Conservation (phyloP, 2,329 filamentous ascomycete species). For the Claviceps maximensis region DNA sequence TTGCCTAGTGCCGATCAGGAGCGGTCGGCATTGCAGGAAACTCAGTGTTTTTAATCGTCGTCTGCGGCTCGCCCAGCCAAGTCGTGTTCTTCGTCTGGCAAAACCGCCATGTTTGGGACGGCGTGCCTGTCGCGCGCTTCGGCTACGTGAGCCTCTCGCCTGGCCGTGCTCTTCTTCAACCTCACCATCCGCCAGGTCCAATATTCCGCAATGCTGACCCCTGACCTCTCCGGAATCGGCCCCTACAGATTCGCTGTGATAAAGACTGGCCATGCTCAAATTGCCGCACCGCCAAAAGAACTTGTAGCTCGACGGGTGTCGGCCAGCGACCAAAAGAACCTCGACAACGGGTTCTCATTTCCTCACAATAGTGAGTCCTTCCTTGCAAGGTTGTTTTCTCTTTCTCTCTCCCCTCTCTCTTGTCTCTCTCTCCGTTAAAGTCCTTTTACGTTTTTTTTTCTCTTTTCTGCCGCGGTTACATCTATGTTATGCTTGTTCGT, state of each 20-base stretch:
- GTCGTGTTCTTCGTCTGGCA: neutral
- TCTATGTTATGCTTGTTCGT: neutral
- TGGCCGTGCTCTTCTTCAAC: neutral
- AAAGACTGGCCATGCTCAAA: constrained; percentile 46
- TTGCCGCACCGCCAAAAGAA: constrained; percentile 37
- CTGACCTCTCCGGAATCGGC: neutral
- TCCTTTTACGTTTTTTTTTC: neutral
- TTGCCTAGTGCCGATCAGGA: neutral
- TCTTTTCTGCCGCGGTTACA: neutral
- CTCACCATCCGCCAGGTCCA: neutral
- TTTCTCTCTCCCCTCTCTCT: neutral
- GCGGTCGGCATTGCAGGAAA: neutral
- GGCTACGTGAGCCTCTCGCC: neutral
- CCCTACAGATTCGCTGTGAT: constrained; percentile 40
- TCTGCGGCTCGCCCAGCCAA: neutral
- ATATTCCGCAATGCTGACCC: constrained; percentile 4
- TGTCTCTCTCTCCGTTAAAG: too few relatives aligned
- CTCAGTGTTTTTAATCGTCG: neutral
- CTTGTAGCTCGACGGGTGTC: constrained; percentile 40
- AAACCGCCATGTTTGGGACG: neutral
- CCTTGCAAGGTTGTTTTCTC: neutral
- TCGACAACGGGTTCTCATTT: constrained; percentile 44
- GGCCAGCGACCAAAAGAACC: constrained; percentile 41
- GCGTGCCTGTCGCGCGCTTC: neutral
- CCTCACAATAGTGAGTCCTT: constrained; percentile 42